A percentile compares a stretch with the other conserved stretches of the same genome.
phyloP scores from a whole-genome alignment of 1,139 yeast genomes.

The Cylindricascospora bacillispora region DNA sequence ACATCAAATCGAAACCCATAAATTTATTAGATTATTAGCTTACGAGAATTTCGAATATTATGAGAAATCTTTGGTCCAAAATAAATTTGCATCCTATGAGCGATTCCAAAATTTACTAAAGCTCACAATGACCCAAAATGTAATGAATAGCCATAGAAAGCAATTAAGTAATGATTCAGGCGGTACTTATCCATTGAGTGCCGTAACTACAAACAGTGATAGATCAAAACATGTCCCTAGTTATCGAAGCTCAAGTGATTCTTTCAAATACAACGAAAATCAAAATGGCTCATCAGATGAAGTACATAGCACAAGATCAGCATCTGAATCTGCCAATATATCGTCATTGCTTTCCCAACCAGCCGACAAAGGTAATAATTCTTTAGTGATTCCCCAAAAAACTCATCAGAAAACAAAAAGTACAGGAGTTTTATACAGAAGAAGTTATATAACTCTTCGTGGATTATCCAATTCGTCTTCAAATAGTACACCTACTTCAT shows the following conservation, averaged over 20 bases:
- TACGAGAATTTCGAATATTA: conserved; percentile 44
- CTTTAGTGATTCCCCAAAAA: no score
- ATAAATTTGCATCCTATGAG: conserved; percentile 37
- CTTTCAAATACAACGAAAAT: conserved; percentile 7
- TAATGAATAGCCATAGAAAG: conserved; percentile 18
- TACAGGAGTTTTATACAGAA: conserved; percentile 23
- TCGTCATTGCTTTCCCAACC: conserved; percentile 4
- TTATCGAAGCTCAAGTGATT: conserved; percentile 21
- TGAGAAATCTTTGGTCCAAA: conserved; percentile 36
- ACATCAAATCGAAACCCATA: conserved; percentile 48
- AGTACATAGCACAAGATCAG: conserved; percentile 10
- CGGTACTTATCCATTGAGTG: conserved; percentile 1
- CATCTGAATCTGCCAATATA: conserved; percentile 16
- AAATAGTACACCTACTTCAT: conserved; percentile 6
- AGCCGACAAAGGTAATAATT: conserved; percentile 7
- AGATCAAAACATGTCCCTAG: conserved; percentile 7
- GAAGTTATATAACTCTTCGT: conserved; percentile 24
- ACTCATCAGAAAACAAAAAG: conserved; percentile 23
- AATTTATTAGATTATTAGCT: conserved; percentile 55
- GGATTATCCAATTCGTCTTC: conserved; percentile 16
- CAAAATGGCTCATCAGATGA: conserved; percentile 8
- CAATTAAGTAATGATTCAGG: conserved; percentile 10
- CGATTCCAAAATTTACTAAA: conserved; percentile 44
- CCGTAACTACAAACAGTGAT: not conserved
- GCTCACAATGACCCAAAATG: conserved; percentile 33